phyloP scores from a whole-genome alignment of 192 early-diverging fungal genomes.

The Phycomyces blakesleeanus region DNA sequence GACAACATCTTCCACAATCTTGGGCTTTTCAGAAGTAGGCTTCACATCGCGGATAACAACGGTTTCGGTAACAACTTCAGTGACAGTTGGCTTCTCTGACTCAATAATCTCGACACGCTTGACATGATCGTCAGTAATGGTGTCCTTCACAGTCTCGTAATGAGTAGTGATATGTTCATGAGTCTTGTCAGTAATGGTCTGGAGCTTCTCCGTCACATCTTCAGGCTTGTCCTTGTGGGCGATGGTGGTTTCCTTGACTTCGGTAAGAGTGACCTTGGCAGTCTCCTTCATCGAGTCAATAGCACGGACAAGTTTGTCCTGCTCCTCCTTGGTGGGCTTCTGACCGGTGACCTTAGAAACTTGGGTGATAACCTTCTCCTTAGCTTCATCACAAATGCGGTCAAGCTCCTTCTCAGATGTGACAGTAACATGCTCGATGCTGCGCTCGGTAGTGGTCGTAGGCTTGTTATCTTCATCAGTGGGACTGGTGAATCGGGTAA shows the following conservation, averaged over 20 bases:
- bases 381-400: constrained; percentile 9
- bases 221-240: background rate
- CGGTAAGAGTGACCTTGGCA: too few relatives aligned
- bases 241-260: background rate
- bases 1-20: background rate
- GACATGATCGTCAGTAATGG: constrained; percentile 11
- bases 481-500: background rate
- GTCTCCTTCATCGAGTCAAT: constrained; percentile 2
- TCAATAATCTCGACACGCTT: background rate
- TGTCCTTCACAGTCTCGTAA: constrained; percentile 6
- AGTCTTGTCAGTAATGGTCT: constrained; percentile 8
- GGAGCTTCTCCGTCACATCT: background rate
- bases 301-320: background rate
- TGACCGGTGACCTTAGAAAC: too few relatives aligned
- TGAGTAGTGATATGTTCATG: constrained; percentile 8
- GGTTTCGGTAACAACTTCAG: background rate
- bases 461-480: background rate
- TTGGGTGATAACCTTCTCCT: background rate
- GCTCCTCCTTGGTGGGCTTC: background rate
- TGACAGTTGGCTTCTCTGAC: background rate
- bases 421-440: background rate
- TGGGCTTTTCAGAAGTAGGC: too few relatives aligned
- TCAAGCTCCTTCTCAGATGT: constrained; percentile 11
- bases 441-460: background rate
- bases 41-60: background rate